Evolutionary conservation across 371 early-diverging fungal genomes (phyloP).

Genomic region (Lichtheimia ramosa): DNA sequence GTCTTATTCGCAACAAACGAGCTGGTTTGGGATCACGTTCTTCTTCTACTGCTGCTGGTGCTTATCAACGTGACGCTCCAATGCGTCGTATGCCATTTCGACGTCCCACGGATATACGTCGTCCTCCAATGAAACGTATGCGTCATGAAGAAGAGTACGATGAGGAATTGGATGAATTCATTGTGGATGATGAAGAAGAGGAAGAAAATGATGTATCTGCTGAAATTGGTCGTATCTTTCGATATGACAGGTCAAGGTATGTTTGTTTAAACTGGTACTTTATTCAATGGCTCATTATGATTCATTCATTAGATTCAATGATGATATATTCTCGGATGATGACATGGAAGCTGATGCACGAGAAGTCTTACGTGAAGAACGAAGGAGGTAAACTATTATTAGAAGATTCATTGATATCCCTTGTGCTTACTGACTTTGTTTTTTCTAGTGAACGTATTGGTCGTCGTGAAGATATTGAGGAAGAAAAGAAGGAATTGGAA

Average conservation of each 20-base stretch:
- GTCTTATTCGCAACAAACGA: slow-evolving; percentile 17
- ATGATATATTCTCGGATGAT: slow-evolving; percentile 57
- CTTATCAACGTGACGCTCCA: background rate
- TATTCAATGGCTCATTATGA: background rate
- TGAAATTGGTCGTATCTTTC: slow-evolving; percentile 52
- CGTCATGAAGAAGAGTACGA: slow-evolving; percentile 36
- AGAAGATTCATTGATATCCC: background rate
- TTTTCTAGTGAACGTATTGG: slow-evolving; percentile 52
- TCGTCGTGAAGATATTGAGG: slow-evolving; percentile 47
- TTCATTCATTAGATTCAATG: slow-evolving; percentile 37
- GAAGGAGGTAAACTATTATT: slow-evolving; percentile 44
- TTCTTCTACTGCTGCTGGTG: too few species aligned
- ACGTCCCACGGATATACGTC: slow-evolving; percentile 13
- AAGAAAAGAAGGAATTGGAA: slow-evolving; percentile 69
- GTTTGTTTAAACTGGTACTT: background rate
- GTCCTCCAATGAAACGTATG: slow-evolving; percentile 11
- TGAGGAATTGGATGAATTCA: slow-evolving; percentile 39
- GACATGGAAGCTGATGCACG: slow-evolving; percentile 65
- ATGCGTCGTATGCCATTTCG: slow-evolving; percentile 35
- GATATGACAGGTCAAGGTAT: slow-evolving; percentile 36
- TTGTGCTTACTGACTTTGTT: background rate
- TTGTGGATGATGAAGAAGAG: slow-evolving; percentile 53
- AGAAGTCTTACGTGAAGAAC: slow-evolving; percentile 59
- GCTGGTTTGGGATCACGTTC: slow-evolving; percentile 7
- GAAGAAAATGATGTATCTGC: slow-evolving; percentile 30